Base-by-base conservation (phyloP, 108 stramenopile genomes). In the Schizochytrium sp. region DNA sequence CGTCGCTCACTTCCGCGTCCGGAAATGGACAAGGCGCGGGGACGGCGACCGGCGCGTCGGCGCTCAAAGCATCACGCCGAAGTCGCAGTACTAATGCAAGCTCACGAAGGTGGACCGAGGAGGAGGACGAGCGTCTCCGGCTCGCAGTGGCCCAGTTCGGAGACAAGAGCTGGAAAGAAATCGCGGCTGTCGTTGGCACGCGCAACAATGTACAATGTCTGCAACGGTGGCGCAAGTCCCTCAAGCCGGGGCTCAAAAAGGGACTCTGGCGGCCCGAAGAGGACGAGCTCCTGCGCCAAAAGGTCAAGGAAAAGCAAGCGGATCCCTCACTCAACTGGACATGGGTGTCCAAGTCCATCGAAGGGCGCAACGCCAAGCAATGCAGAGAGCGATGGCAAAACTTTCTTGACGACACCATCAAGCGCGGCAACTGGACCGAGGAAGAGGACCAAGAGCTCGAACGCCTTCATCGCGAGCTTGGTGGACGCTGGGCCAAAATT, bases 371-470 rank as follows among this genome's bases (percentile, higher is more conserved):
- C 12, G 99, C 98, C 5, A 99, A 99, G 90, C 99, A 99, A 93
- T 99, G 99, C 88, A 96, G 99, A 34, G 99, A 99, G 89, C 95
- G 99, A 21, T 99, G 98, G 98, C 97, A 97, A 93, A 99, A 99
- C 90, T 98, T 98, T 89, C 91, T 99, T 6, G 95, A 97, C 92
- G 98, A 98, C 18, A 94, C 93, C 90, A 98, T 99, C 72, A 97
- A 96, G 43, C 98, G 97, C 90, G 93, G 94, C 5, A 95, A 95
- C 58, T 99, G 98, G 98, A 97, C 95, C 25, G 93, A 93, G 55
- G 95, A 96, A 4, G 99, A 99, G 91, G 97, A 98, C 83, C 72
- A 88, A 25, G 72, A 92, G 21, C 93, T 99, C 43, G 92, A 97
- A 47, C 89, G 93, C 8, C 94, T 93, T 44, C 97, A 98, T 88